Evolutionary conservation across 2,329 filamentous ascomycete genomes (phyloP).

Genomic region (Fusarium longipes): DNA sequence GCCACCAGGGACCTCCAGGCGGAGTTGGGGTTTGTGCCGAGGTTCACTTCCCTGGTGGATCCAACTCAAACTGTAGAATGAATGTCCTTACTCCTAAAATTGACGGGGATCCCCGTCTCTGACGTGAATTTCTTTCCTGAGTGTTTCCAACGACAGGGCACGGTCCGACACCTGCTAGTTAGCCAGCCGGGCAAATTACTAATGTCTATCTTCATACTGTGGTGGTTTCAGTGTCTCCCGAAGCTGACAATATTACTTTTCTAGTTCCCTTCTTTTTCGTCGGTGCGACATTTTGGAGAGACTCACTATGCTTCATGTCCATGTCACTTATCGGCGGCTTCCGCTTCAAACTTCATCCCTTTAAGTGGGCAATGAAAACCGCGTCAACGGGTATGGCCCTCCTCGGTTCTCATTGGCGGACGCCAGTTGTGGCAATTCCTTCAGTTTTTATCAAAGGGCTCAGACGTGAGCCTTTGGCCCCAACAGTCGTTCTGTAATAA

Average conservation of each 20-base stretch:
- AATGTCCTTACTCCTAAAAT: background rate
- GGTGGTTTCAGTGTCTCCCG: conserved; percentile 25
- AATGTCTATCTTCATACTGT: conserved; percentile 25
- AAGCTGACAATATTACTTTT: background rate
- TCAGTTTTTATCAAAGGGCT: conserved; percentile 17
- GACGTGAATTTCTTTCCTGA: background rate
- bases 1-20: background rate
- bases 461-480: conserved; percentile 30
- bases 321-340: conserved; percentile 14
- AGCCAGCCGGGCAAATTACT: conserved; percentile 13
- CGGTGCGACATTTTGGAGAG: conserved; percentile 10
- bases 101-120: conserved; percentile 1
- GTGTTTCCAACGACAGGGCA: background rate
- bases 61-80: conserved; percentile 1
- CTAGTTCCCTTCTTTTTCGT: background rate
- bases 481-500: conserved; percentile 8
- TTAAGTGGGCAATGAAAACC: conserved; percentile 19
- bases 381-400: background rate
- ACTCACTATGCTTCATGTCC: conserved; percentile 16
- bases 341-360: conserved; percentile 8
- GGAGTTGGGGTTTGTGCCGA: conserved; percentile 32
- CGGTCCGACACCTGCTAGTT: conserved; percentile 27
- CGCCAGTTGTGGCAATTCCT: background rate
- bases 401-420: conserved; percentile 24
- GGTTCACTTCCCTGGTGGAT: conserved; percentile 20